Evolutionary conservation across 2,329 filamentous ascomycete genomes (phyloP).

Genomic region (Arthrinium phaeospermum): DNA sequence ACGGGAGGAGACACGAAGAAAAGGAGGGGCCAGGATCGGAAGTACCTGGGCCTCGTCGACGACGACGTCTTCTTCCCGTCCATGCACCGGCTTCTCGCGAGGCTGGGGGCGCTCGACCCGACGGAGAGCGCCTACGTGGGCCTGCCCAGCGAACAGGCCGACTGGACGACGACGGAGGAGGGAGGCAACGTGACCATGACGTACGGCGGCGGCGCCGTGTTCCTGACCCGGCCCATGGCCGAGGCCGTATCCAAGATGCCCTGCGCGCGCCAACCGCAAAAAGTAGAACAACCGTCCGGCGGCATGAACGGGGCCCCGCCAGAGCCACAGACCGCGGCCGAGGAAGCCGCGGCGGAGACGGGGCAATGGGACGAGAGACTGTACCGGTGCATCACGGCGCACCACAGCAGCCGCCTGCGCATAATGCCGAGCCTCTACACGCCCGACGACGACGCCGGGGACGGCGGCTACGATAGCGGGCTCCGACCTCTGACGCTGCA

Average conservation of each 20-base stretch:
- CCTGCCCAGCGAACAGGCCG: constrained; percentile 48
- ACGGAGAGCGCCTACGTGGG: constrained; percentile 46
- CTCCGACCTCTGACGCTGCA: constrained; percentile 48
- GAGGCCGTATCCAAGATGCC: constrained; percentile 42
- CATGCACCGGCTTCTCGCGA: constrained; percentile 44
- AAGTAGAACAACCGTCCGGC: background rate
- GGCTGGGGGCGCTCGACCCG: constrained; percentile 43
- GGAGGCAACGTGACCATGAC: constrained; percentile 44
- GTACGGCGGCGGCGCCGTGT: constrained; percentile 51
- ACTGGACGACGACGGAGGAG: constrained; percentile 45
- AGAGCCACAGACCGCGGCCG: constrained; percentile 10
- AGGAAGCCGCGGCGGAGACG: constrained; percentile 24
- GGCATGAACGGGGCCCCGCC: background rate
- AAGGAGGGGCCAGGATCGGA: constrained; percentile 33
- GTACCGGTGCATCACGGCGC: constrained; percentile 45
- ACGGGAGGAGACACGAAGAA: constrained; percentile 32
- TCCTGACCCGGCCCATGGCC: constrained; percentile 46
- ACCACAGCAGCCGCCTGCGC: constrained; percentile 45
- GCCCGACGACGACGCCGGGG: constrained; percentile 40
- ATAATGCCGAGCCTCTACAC: constrained; percentile 51
- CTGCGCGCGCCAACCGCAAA: constrained; percentile 38
- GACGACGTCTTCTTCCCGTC: constrained; percentile 54
- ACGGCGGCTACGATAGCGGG: constrained; percentile 45
- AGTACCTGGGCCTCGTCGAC: constrained; percentile 51
- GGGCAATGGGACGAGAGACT: constrained; percentile 48